Conservation (phyloP, 2,329 filamentous ascomycete species). For the Leptographium flavum region DNA sequence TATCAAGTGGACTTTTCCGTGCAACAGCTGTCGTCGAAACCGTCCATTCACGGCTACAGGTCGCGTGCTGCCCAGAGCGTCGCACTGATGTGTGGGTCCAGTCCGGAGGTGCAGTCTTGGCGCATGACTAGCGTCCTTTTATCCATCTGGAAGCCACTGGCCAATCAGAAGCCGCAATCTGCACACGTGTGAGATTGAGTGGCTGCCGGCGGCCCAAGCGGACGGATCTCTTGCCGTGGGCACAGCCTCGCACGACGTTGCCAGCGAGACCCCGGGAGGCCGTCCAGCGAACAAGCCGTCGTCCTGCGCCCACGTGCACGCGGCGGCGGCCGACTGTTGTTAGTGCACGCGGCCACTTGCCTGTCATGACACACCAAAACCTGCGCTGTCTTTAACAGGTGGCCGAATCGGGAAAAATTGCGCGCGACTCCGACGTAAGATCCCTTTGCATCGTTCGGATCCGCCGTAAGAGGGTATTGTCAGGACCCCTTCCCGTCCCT, state of each 20-base stretch:
- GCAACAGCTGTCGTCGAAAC: no score
- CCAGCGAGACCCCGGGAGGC: no score
- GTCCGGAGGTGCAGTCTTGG: background rate
- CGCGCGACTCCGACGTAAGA: no score
- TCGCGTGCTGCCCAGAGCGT: background rate
- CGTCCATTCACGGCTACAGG: background rate
- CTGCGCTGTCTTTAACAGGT: background rate
- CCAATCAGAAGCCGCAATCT: conserved; percentile 7
- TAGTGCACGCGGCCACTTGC: background rate
- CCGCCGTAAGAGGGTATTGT: no score
- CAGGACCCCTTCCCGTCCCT: no score
- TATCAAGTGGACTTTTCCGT: no score
- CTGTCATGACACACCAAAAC: background rate
- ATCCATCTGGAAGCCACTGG: background rate
- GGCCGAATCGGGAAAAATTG: no score
- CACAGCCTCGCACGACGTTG: conserved; percentile 1
- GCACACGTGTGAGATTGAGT: conserved; percentile 10
- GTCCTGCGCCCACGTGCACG: background rate
- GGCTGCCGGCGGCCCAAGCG: background rate
- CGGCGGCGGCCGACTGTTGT: background rate
- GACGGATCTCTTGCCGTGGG: background rate
- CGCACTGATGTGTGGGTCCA: background rate
- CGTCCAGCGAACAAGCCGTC: background rate
- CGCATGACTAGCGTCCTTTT: background rate
- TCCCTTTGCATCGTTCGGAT: no score